These are phyloP conservation scores for Carex pumila DNA, from an alignment of 176 grass and related monocot genomes.

Conservation along the genomic window DNA sequence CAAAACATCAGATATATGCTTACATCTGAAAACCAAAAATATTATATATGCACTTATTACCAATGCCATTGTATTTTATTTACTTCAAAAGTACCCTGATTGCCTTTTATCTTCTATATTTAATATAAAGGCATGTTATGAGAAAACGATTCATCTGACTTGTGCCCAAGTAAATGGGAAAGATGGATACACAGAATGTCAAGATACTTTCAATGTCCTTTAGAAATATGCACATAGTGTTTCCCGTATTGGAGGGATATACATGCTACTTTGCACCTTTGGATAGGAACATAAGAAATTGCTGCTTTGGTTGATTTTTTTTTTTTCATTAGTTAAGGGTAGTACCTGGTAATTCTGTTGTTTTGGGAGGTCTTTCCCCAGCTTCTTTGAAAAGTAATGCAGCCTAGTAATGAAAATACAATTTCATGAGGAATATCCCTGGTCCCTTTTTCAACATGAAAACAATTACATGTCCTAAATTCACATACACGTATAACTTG, in stretches of 20 bases:
- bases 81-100: background rate
- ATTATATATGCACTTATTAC: background rate
- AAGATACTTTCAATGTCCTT: background rate
- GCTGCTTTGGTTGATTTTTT: background rate
- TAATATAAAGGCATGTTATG: background rate
- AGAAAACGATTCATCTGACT: background rate
- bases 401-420: constrained; percentile 48
- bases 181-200: background rate
- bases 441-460: constrained; percentile 4
- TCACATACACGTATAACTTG: constrained; percentile 91
- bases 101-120: background rate
- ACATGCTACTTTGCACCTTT: constrained; percentile 2
- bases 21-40: background rate
- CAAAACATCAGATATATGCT: background rate
- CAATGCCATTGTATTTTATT: background rate
- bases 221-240: background rate
- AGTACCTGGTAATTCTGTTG: constrained; percentile 45
- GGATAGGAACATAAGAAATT: background rate
- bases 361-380: constrained; percentile 27
- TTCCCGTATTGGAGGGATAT: constrained; percentile 8
- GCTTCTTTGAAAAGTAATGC: constrained; percentile 94
- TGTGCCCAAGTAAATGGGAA: background rate
- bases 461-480: background rate
- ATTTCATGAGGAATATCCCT: constrained; percentile 12
- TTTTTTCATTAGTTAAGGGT: background rate